Conservation (phyloP, 2,329 filamentous ascomycete genomes). For the Colletotrichum lupini region DNA sequence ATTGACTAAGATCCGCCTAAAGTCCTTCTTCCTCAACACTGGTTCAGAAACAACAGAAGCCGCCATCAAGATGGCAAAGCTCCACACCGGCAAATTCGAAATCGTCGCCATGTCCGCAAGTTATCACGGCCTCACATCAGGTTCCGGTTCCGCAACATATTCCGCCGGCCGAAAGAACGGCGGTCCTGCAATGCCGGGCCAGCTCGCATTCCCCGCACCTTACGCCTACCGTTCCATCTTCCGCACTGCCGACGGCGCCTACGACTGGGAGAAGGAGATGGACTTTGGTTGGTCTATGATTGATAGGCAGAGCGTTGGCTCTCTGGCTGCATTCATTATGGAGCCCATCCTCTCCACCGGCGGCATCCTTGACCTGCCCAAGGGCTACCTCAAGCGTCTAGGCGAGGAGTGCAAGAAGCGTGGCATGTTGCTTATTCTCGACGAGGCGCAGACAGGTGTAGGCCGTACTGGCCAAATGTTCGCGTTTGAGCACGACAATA, state of each 20-base stretch:
- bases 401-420: conserved; percentile 62
- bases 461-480: conserved; percentile 68
- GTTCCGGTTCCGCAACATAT: conserved; percentile 63
- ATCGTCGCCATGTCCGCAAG: conserved; percentile 68
- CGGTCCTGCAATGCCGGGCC: conserved; percentile 63
- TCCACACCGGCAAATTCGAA: conserved; percentile 72
- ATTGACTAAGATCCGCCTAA: not conserved
- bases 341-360: conserved; percentile 69
- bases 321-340: conserved; percentile 70
- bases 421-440: conserved; percentile 67
- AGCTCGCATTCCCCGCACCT: conserved; percentile 67
- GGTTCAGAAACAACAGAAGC: conserved; percentile 68
- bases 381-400: conserved; percentile 65
- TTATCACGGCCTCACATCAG: conserved; percentile 71
- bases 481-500: conserved; percentile 62
- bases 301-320: conserved; percentile 67
- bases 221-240: conserved; percentile 73
- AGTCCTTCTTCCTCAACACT: conserved; percentile 66
- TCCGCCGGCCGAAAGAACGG: conserved; percentile 60
- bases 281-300: conserved; percentile 72
- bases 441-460: conserved; percentile 70
- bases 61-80: conserved; percentile 72
- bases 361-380: conserved; percentile 66
- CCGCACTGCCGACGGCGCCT: conserved; percentile 65
- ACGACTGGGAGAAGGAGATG: conserved; percentile 75